Percentiles rank a stretch among this genome's conserved stretches.
Conservation (phyloP, 2,329 filamentous ascomycete genomes). For the Fusarium sororula region DNA sequence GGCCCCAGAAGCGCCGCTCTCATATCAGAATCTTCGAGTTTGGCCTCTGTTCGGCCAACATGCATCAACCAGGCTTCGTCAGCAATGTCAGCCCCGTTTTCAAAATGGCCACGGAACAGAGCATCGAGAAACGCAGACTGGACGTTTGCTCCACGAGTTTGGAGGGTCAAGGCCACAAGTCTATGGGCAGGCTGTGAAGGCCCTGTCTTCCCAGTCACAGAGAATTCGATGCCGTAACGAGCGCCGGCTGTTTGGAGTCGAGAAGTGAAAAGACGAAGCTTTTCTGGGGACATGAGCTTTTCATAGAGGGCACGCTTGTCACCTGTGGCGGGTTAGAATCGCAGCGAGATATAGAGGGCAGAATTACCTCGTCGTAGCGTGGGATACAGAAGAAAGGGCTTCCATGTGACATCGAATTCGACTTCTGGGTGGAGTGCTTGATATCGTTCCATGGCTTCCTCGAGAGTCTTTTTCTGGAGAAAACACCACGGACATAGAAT, state of each 20-base stretch:
- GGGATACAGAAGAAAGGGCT: constrained; percentile 58
- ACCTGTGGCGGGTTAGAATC: constrained; percentile 29
- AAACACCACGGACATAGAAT: constrained; percentile 64
- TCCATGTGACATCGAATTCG: constrained; percentile 58
- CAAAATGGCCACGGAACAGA: constrained; percentile 56
- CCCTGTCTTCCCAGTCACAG: constrained; percentile 54
- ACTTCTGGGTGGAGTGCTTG: constrained; percentile 52
- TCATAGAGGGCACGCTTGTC: constrained; percentile 52
- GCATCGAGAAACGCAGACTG: constrained; percentile 54
- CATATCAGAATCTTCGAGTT: constrained; percentile 44
- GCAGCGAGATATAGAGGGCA: not conserved
- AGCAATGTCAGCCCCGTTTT: constrained; percentile 53
- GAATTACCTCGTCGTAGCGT: constrained; percentile 42
- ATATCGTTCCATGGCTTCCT: constrained; percentile 55
- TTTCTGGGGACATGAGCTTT: constrained; percentile 40
- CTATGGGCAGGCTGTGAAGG: constrained; percentile 57
- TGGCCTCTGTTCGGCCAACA: constrained; percentile 45
- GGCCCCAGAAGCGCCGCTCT: constrained; percentile 44
- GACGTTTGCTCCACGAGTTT: constrained; percentile 40
- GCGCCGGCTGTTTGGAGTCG: constrained; percentile 47
- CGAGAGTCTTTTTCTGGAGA: constrained; percentile 57
- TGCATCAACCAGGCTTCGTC: constrained; percentile 50
- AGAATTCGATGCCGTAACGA: constrained; percentile 52
- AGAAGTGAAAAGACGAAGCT: constrained; percentile 41
- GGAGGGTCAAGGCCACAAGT: constrained; percentile 55